Conservation (phyloP, 2,329 filamentous ascomycete species). For the Phialocephala sp. region DNA sequence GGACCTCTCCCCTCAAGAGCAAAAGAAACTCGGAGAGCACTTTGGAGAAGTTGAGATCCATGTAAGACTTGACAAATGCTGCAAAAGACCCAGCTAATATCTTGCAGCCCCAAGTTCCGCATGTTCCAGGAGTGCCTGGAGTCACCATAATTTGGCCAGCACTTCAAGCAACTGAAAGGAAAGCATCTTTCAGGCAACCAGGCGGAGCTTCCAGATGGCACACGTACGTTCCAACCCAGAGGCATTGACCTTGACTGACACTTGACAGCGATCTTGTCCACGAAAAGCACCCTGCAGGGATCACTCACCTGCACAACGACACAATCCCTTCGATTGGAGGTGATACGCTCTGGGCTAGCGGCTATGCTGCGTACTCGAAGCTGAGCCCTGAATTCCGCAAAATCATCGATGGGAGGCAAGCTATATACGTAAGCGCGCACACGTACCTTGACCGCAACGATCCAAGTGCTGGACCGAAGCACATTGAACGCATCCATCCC, state of each 20-base stretch:
- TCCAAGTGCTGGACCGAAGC: conserved; percentile 65
- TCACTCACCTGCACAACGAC: conserved; percentile 74
- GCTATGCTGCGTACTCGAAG: conserved; percentile 76
- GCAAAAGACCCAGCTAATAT: not conserved
- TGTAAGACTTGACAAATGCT: conserved; percentile 48
- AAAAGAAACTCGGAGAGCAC: conserved; percentile 65
- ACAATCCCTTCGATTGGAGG: conserved; percentile 64
- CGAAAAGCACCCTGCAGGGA: conserved; percentile 71
- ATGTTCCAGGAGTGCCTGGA: conserved; percentile 70
- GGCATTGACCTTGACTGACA: not conserved
- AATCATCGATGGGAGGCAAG: conserved; percentile 70
- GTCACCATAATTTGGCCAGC: conserved; percentile 74
- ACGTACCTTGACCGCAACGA: conserved; percentile 69
- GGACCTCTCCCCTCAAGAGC: conserved; percentile 64
- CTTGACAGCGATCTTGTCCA: conserved; percentile 64
- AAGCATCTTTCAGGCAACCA: conserved; percentile 67
- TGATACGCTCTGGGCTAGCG: conserved; percentile 75
- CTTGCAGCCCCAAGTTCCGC: conserved; percentile 68
- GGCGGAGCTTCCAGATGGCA: conserved; percentile 74
- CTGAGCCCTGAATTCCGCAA: conserved; percentile 72
- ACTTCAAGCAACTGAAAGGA: conserved; percentile 64
- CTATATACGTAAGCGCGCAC: conserved; percentile 70
- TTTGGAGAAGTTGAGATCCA: conserved; percentile 72
- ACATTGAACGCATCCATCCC: conserved; percentile 71
- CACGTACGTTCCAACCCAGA: conserved; percentile 43